Evolutionary conservation across 1,284 basidiomycete species (phyloP), one percentile per base, ranked within the genome.

Genomic region (Fistulinella cinereoalba): DNA sequence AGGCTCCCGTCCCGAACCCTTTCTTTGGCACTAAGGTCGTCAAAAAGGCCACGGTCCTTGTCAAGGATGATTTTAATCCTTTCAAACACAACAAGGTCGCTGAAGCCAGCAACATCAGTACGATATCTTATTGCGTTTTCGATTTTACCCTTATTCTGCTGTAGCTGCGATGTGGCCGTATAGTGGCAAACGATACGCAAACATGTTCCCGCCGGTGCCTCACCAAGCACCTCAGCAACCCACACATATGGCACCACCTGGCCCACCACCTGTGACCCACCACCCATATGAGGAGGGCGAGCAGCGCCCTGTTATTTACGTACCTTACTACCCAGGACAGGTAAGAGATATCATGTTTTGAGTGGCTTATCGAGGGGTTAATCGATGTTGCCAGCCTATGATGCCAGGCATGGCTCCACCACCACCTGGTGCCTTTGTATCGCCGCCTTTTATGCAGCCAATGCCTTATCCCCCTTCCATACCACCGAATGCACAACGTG

Each of bases 11-110:
- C 2, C 76, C 80, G 15, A 92, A 95, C 62, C 85, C 88, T 11
- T 97, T 97, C 84, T 97, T 95, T 65, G 89, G 90, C 41, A 75
- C 81, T 33, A 83, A 85, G 31, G 68, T 75, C 21, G 80, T 86
- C 65, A 91, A 92, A 75, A 87, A 88, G 69, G 73, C 73, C 6
- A 72, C 79, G 18, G 81, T 92, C 36, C 87, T 92, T 62, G 77
- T 93, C 58, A 89, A 93, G 69, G 90, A 95, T 57, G 94, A 97
- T 60, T 97, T 97, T 66, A 96, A 94, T 68, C 91, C 93, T 22
- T 95, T 92, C 76, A 92, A 93, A 70, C 80, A 84, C 59, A 80
- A 79, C 64, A 92, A 92, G 67, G 83, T 92, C 45, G 78, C 76
- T 7, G 86, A 90, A 49, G 81, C 92, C 11, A 70, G 78, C 21